Percentiles rank a stretch among this genome's conserved stretches.
These are phyloP conservation scores for Eimeria necatrix DNA, from an alignment of 169 alveolate genomes.

Conservation along the genomic window DNA sequence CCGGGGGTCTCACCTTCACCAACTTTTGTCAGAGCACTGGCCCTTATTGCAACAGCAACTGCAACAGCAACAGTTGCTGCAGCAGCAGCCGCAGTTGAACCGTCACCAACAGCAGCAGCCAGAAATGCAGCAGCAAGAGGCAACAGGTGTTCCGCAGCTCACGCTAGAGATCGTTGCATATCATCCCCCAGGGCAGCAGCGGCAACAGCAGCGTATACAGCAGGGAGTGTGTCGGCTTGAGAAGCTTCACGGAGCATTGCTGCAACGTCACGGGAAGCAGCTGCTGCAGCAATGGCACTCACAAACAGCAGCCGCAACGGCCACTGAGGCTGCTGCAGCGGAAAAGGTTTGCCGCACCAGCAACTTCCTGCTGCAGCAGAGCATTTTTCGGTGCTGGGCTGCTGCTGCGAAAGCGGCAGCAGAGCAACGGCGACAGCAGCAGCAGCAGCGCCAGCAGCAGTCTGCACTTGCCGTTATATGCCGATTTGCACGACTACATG, in stretches of 20 bases:
- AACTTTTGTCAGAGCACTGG: background rate
- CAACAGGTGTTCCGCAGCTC: background rate
- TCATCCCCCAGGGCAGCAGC: slow-evolving; percentile 16
- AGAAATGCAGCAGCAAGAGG: background rate
- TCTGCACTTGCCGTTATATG: background rate
- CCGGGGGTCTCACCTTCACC: background rate
- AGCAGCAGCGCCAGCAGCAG: slow-evolving; percentile 4
- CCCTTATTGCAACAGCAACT: background rate
- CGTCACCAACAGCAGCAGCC: background rate
- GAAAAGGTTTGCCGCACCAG: background rate
- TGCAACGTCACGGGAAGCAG: background rate
- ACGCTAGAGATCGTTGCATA: slow-evolving; percentile 4
- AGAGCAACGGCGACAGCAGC: background rate
- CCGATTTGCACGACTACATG: slow-evolving; percentile 16
- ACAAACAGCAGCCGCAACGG: background rate
- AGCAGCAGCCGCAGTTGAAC: background rate
- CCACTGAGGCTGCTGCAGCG: background rate
- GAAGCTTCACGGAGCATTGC: background rate
- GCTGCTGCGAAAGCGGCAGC: slow-evolving; percentile 18
- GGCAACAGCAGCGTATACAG: background rate
- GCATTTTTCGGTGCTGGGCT: background rate
- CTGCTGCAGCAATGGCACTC: background rate
- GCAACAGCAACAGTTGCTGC: slow-evolving; percentile 5
- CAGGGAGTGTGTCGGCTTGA: background rate
- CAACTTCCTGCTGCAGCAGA: background rate